Evolutionary conservation across 257 asterid genomes (phyloP).

Genomic region (Leonotis leonurus): DNA sequence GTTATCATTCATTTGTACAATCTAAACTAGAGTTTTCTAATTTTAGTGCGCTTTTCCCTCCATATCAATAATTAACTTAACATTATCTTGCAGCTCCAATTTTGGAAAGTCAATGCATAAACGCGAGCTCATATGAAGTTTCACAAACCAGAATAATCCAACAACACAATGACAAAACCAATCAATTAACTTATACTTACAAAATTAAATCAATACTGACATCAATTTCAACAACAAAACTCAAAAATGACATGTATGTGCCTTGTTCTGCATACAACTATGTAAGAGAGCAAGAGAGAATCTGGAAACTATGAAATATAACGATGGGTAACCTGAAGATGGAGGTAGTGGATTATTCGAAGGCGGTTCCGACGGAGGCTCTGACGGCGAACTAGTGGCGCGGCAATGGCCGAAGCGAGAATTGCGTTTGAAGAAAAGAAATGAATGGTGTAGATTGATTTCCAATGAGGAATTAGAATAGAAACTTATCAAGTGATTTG

Average conservation of each 20-base stretch:
- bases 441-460: constrained; percentile 30
- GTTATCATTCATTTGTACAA: background rate
- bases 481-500: background rate
- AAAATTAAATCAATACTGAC: background rate
- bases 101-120: background rate
- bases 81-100: background rate
- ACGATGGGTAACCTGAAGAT: constrained; percentile 35
- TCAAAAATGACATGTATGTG: background rate
- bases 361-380: constrained; percentile 41
- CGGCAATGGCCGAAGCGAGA: constrained; percentile 35
- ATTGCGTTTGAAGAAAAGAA: constrained; percentile 23
- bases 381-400: constrained; percentile 32
- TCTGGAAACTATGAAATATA: background rate
- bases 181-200: background rate
- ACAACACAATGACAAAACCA: background rate
- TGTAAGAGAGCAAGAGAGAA: background rate
- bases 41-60: background rate
- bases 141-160: background rate
- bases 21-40: background rate
- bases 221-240: background rate
- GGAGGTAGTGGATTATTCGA: constrained; percentile 19
- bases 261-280: background rate
- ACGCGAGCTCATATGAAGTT: background rate
- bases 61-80: background rate
- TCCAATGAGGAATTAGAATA: constrained; percentile 9